Percentiles rank a stretch among this genome's conserved stretches.
phyloP scores from a whole-genome alignment of 129 eudicot genomes.

The Ambrosia trifida region DNA sequence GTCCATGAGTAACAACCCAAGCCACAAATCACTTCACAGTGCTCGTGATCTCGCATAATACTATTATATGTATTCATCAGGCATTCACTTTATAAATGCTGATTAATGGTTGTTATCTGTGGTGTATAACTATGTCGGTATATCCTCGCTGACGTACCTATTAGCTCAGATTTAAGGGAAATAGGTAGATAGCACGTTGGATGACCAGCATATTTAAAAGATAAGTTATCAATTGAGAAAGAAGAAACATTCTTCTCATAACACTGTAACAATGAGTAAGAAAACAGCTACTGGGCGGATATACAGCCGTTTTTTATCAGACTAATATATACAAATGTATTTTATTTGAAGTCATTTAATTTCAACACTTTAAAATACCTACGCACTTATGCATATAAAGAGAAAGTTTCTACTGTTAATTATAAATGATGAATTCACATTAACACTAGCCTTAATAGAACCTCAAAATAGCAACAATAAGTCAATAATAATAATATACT shows the following conservation, averaged over 20 bases:
- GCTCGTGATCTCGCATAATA: slow-evolving; percentile 5
- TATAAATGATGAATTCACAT: not conserved
- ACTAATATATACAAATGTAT: not conserved
- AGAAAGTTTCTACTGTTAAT: slow-evolving; percentile 3
- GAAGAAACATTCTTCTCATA: not conserved
- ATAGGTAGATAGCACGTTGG: slow-evolving; percentile 6
- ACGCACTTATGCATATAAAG: slow-evolving; percentile 19
- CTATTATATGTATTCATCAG: slow-evolving; percentile 11
- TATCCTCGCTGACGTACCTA: not conserved
- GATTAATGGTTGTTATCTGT: not conserved
- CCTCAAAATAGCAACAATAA: not conserved
- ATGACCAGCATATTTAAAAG: slow-evolving; percentile 1
- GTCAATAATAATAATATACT: not conserved
- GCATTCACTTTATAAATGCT: not conserved
- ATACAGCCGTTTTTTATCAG: not conserved
- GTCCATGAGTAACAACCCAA: not conserved
- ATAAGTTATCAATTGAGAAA: not conserved
- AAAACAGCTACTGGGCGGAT: not conserved
- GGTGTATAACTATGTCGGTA: not conserved
- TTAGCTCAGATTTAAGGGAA: slow-evolving; percentile 15
- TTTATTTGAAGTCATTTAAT: not conserved
- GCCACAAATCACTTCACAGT: not conserved
- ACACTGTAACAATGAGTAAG: not conserved
- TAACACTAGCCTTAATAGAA: not conserved
- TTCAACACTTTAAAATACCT: slow-evolving; percentile 4